Percentiles rank a stretch among this genome's conserved stretches.
Conservation (phyloP, 306 rosid species). For the Vigna radiata region DNA sequence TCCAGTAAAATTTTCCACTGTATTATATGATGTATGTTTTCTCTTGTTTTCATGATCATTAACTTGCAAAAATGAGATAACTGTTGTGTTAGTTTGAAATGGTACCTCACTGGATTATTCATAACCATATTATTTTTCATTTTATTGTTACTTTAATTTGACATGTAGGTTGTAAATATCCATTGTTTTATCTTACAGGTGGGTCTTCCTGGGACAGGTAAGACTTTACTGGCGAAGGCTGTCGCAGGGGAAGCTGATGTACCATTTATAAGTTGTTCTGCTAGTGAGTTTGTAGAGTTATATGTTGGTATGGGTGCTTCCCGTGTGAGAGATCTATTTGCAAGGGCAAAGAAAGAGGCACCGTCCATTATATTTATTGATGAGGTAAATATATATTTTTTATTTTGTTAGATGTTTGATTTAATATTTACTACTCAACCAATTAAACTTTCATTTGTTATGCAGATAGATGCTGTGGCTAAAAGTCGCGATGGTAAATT, state of each 20-base stretch:
- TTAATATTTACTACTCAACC: slow-evolving; percentile 29
- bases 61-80: slow-evolving; percentile 12
- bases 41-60: slow-evolving; percentile 11
- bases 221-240: slow-evolving; percentile 98
- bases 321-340: slow-evolving; percentile 99
- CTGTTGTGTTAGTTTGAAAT: slow-evolving; percentile 33
- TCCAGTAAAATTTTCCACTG: slow-evolving; percentile 6
- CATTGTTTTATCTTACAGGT: slow-evolving; percentile 68
- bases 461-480: slow-evolving; percentile 99
- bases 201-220: slow-evolving; percentile 99
- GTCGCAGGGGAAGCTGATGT: slow-evolving; percentile 99
- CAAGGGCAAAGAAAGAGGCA: slow-evolving; percentile 97
- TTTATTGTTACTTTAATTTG: slow-evolving; percentile 30
- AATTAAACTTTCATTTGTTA: slow-evolving; percentile 36
- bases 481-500: slow-evolving; percentile 98
- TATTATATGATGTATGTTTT: slow-evolving; percentile 28
- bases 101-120: slow-evolving; percentile 26
- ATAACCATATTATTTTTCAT: slow-evolving; percentile 21
- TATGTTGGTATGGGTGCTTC: slow-evolving; percentile 99
- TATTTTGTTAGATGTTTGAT: slow-evolving; percentile 31
- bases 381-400: slow-evolving; percentile 60
- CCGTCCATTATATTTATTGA: slow-evolving; percentile 96
- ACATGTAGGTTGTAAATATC: slow-evolving; percentile 31
- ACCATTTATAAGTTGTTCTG: slow-evolving; percentile 96
- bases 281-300: slow-evolving; percentile 98